Conservation (phyloP, 2,329 filamentous ascomycete genomes). For the Aschersonia sp. region DNA sequence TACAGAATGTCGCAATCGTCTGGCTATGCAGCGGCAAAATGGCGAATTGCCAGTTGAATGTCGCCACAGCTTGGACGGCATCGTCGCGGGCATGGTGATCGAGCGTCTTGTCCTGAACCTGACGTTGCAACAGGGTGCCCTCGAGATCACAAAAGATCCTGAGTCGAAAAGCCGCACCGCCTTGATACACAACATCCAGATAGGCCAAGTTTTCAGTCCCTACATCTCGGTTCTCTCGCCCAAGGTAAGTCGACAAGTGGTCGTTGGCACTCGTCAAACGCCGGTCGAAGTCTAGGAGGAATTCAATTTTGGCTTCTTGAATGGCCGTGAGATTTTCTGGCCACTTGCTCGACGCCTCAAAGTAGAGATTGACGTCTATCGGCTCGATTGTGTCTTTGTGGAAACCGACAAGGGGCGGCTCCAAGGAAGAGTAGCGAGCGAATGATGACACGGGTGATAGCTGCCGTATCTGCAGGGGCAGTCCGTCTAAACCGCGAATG, state of each 20-base stretch:
- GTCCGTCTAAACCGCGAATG: constrained; percentile 60
- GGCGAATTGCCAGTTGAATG: constrained; percentile 56
- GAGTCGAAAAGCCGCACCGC: constrained; percentile 63
- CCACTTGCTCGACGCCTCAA: constrained; percentile 88
- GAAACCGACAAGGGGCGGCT: constrained; percentile 23
- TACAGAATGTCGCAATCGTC: constrained; percentile 65
- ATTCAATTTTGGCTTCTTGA: constrained; percentile 85
- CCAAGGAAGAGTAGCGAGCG: constrained; percentile 57
- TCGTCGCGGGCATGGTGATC: constrained; percentile 53
- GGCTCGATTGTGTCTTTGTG: constrained; percentile 33
- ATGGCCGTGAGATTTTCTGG: constrained; percentile 84
- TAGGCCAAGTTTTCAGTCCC: constrained; percentile 65
- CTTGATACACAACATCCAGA: constrained; percentile 64
- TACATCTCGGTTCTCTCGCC: constrained; percentile 60
- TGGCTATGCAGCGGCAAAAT: constrained; percentile 69
- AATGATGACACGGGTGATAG: constrained; percentile 58
- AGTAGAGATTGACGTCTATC: constrained; percentile 72
- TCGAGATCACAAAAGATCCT: constrained; percentile 85
- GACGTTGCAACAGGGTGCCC: constrained; percentile 63
- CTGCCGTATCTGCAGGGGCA: constrained; percentile 77
- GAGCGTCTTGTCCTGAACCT: constrained; percentile 57
- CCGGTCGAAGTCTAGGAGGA: constrained; percentile 62
- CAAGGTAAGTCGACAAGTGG: constrained; percentile 52
- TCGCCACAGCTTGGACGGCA: constrained; percentile 52
- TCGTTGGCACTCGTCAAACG: constrained; percentile 49